These are phyloP conservation scores for Pharnaceum exiguum DNA, from an alignment of 148 eudicot species.

Conservation along the genomic window DNA sequence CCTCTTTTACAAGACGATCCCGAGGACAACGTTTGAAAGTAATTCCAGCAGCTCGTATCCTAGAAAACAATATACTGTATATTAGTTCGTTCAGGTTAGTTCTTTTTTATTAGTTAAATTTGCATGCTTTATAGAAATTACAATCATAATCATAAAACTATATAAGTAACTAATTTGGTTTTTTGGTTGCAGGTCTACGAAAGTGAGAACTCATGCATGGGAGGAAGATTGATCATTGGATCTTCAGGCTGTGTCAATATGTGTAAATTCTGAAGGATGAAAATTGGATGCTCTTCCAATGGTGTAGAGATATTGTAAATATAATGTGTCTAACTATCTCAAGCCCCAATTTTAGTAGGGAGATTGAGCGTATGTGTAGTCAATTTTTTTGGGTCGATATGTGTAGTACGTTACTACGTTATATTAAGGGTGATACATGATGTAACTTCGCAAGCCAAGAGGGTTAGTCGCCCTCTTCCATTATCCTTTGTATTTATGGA, in stretches of 20 bases:
- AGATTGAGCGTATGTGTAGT: not conserved
- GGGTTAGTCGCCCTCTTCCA: conserved; percentile 4
- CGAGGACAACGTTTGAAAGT: conserved; percentile 24
- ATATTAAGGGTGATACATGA: no score
- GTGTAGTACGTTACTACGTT: not conserved
- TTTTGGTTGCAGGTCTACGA: not conserved
- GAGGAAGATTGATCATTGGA: not conserved
- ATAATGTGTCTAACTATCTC: not conserved
- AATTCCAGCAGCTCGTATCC: not conserved
- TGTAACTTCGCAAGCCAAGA: no score
- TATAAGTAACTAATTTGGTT: no score
- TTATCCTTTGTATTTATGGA: not conserved
- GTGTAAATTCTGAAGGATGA: not conserved
- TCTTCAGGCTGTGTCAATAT: not conserved
- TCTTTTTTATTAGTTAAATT: not conserved
- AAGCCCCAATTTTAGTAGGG: conserved; percentile 8
- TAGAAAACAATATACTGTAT: not conserved
- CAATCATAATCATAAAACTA: not conserved
- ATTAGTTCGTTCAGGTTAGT: conserved; percentile 5
- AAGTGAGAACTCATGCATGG: not conserved
- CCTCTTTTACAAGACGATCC: conserved; percentile 28
- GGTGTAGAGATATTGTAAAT: conserved; percentile 12
- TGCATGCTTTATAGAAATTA: not conserved
- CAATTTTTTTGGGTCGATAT: not conserved
- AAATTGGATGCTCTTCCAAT: not conserved